These are phyloP conservation scores for Marasmius fiardii DNA, from an alignment of 1,284 basidiomycete genomes.

Conservation along the genomic window DNA sequence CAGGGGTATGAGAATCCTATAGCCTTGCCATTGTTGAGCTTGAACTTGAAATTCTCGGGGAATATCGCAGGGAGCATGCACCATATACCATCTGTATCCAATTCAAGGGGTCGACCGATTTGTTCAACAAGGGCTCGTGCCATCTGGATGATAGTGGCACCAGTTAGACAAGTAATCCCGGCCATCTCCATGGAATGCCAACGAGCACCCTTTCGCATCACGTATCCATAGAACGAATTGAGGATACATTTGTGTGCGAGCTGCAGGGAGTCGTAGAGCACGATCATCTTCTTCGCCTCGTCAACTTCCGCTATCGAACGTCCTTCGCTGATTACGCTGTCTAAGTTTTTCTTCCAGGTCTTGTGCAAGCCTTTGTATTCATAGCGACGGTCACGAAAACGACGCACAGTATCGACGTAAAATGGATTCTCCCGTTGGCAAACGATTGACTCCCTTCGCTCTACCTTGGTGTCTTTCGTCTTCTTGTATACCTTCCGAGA, in stretches of 20 bases:
- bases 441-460: conserved; percentile 92
- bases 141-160: conserved; percentile 99
- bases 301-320: conserved; percentile 83
- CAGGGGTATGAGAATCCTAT: conserved; percentile 97
- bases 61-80: conserved; percentile 99
- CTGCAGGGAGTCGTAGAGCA: conserved; percentile 99
- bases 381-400: conserved; percentile 97
- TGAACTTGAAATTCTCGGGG: conserved; percentile 98
- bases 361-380: conserved; percentile 99
- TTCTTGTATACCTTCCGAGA: conserved; percentile 99
- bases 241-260: conserved; percentile 99
- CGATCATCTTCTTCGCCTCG: conserved; percentile 99
- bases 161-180: conserved; percentile 97
- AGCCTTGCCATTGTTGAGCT: conserved; percentile 84
- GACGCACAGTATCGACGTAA: conserved; percentile 98
- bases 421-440: conserved; percentile 99
- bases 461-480: conserved; percentile 98
- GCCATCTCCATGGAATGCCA: conserved; percentile 99
- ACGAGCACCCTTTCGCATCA: conserved; percentile 98
- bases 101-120: conserved; percentile 94
- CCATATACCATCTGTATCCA: conserved; percentile 99
- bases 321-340: conserved; percentile 70
- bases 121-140: conserved; percentile 97
- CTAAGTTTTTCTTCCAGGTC: conserved; percentile 99
- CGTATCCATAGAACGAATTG: conserved; percentile 99